phyloP scores from a whole-genome alignment of 2,329 filamentous ascomycete species.

The Botrytis cinerea region DNA sequence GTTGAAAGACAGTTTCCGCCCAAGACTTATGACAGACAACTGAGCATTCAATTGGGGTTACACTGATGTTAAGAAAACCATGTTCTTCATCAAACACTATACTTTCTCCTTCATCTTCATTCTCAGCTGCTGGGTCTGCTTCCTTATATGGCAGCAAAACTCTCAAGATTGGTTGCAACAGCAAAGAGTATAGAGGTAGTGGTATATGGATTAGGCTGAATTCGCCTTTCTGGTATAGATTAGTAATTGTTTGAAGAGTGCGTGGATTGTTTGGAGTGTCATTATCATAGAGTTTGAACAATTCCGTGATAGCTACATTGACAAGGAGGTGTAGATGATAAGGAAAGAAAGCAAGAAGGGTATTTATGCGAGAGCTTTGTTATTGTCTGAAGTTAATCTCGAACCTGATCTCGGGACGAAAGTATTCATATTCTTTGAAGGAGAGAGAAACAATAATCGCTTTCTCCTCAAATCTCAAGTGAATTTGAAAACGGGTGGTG shows the following conservation, averaged over 20 bases:
- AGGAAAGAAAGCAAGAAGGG: not conserved
- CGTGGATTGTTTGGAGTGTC: not conserved
- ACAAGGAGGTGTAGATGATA: not conserved
- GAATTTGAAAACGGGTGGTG: slow-evolving; percentile 11
- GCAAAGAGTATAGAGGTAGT: slow-evolving; percentile 71
- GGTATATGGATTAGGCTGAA: slow-evolving; percentile 91
- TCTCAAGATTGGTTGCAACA: slow-evolving; percentile 84
- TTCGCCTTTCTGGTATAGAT: slow-evolving; percentile 69
- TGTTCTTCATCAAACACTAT: slow-evolving; percentile 59
- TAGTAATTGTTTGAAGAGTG: slow-evolving; percentile 27
- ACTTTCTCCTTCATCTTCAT: slow-evolving; percentile 45
- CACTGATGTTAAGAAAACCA: slow-evolving; percentile 88
- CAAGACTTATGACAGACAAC: slow-evolving; percentile 81
- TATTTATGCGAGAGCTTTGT: not conserved
- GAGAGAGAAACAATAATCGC: not conserved
- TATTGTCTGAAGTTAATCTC: slow-evolving; percentile 11
- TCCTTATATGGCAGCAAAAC: slow-evolving; percentile 70
- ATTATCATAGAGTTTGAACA: slow-evolving; percentile 4
- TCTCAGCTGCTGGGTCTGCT: slow-evolving; percentile 40
- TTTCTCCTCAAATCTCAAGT: not conserved
- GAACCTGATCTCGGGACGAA: not conserved
- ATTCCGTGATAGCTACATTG: not conserved
- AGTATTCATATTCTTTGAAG: slow-evolving; percentile 5
- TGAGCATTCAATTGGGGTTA: slow-evolving; percentile 91
- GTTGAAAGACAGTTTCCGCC: slow-evolving; percentile 73